Evolutionary conservation across 2,329 filamentous ascomycete species (phyloP), one percentile per base, ranked within the genome.

Genomic region (Talaromyces verruculosus): DNA sequence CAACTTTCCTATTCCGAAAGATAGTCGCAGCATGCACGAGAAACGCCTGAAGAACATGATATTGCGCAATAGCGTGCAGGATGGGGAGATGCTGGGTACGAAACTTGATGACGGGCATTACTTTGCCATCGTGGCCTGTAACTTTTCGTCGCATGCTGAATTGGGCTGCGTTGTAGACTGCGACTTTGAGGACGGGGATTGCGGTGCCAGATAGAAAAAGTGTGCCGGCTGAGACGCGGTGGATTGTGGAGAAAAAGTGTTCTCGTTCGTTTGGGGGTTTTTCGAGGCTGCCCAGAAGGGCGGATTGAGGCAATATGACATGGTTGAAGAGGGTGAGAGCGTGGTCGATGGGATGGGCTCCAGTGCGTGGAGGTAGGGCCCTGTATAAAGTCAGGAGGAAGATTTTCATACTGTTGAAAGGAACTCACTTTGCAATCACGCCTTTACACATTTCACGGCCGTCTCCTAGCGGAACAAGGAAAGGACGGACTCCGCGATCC

Each of bases 251-350:
- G n/a, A 77, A 64, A 62, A 79, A 78, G 1, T 72, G 70, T 0
- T 61, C 25, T 7, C 71, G 72, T n/a, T 68, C 60, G 39, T 75
- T 67, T 17, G 55, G 51, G 43, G 33, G 30, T 68, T 69, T 1
- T 39, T 47, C 8, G 0, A 67, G n/a, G 0, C 67, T 67, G 0
- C 76, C 74, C 0, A 79, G 71, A 1, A 79, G 69, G 1, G 76
- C 70, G 0, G 61, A 68, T 1, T 65, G 37, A 2, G 68, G 63
- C 2, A 79, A 70, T 0, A 63, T 68, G 0, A 79, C 74, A 33
- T 78, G 72, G 39, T 72, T 35, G 64, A 79, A 79, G 2, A 67
- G 72, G 5, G 77, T 79, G 7, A 79, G 67, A 15, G 75, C 66
- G 62, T 79, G 75, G 57, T 65, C 63, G 28, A 65, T 76, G 69